Evolutionary conservation across 768 basidiomycete genomes (phyloP), one percentile per base, ranked within the genome.

Genomic region (Dioszegia crocea): DNA sequence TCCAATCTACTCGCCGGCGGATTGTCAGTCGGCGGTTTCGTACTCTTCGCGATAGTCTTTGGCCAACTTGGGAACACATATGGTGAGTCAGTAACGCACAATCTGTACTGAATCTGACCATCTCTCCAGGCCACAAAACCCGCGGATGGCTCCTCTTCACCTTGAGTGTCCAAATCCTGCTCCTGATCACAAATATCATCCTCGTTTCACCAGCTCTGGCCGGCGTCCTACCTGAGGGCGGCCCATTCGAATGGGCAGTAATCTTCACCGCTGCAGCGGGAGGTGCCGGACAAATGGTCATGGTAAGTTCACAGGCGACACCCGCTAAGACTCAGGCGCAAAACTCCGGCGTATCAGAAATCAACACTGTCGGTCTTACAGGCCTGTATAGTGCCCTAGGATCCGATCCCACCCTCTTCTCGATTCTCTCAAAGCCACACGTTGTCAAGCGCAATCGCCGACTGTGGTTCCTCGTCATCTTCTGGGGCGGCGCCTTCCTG

Each of bases 281-380:
- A 31, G 54, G 54, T 33, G 54, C 41, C 8, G 54, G 41, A 14
- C 54, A 56, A 31, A 47, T 56, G 44, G 44, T 46, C 54, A 56
- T 56, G 54, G 54, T 56, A 39, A 46, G 54, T 46, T 5, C 24
- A 2, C 27, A 23, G 5, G 21, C 24, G 54, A 21, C 26, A 2
- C 8, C 30, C 14, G 53, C 44, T 33, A 10, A 27, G 8, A 21
- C 14, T 16, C 43, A 56, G 36, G 33, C 41, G 5, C 47, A 48
- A 48, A 56, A 56, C 54, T 56, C 54, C 12, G 54, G 54, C n/a
- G 54, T 45, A 5, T 46, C 54, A 24, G 54, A 56, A 56, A 56
- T 56, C 43, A 44, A 44, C 43, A 56, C 54, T 8, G 54, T 46
- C 44, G 40, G 40, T 33, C 40, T 56, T 9, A 56, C 54, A 11